phyloP scores from a whole-genome alignment of 495 filamentous ascomycete genomes.

The Penicillium verhagenii region DNA sequence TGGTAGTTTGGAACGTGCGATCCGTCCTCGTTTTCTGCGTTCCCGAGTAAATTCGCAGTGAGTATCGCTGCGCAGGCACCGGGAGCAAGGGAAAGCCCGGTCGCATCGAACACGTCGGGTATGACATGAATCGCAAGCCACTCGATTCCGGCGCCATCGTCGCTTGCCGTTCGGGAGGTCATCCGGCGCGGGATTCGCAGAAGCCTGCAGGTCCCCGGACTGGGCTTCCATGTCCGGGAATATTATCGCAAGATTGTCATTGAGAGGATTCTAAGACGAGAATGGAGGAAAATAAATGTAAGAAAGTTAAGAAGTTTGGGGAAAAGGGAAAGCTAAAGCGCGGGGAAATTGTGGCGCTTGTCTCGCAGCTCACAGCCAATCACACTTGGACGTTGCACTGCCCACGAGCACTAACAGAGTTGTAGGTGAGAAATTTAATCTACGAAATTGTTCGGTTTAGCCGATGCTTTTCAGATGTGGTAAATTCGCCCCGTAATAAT shows the following conservation, averaged over 20 bases:
- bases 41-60: constrained; percentile 48
- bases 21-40: constrained; percentile 45
- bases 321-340: constrained; percentile 3
- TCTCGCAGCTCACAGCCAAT: constrained; percentile 1
- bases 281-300: no score
- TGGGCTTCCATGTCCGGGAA: constrained; percentile 40
- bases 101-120: constrained; percentile 49
- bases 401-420: not conserved
- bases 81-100: constrained; percentile 47
- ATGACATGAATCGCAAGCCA: constrained; percentile 49
- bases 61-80: constrained; percentile 44
- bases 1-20: constrained; percentile 34
- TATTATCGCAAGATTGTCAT: not conserved
- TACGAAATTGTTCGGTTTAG: not conserved
- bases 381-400: not conserved
- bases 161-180: constrained; percentile 40
- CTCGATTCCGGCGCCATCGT: constrained; percentile 47
- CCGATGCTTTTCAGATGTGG: no score
- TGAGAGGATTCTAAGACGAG: no score
- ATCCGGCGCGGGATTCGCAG: constrained; percentile 21
- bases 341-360: constrained; percentile 14
- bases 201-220: constrained; percentile 24
- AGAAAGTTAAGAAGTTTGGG: constrained; percentile 6
- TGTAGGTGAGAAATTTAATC: not conserved
- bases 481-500: no score